These are phyloP conservation scores for Fusarium burgessii DNA, from an alignment of 2,329 filamentous ascomycete genomes.

Conservation along the genomic window DNA sequence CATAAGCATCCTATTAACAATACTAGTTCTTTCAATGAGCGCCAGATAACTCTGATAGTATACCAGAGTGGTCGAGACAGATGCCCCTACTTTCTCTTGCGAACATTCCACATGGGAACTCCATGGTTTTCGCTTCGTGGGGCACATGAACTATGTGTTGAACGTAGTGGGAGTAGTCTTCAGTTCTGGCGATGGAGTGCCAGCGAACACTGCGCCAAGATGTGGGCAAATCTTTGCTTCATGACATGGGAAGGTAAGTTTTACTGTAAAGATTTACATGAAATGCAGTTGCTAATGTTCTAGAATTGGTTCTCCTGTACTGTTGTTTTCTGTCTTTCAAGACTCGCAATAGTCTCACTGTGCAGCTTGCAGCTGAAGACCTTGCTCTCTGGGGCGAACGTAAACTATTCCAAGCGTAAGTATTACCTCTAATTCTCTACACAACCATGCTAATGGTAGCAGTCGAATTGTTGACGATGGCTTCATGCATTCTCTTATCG, in stretches of 20 bases:
- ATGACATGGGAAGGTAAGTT: conserved; percentile 69
- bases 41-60: conserved; percentile 65
- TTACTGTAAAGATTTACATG: neutral
- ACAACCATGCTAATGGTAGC: conserved; percentile 13
- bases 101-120: conserved; percentile 55
- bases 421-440: neutral
- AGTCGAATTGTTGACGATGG: conserved; percentile 69
- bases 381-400: conserved; percentile 62
- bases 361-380: conserved; percentile 60
- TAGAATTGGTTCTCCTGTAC: conserved; percentile 71
- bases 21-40: conserved; percentile 66
- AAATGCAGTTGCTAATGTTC: conserved; percentile 14
- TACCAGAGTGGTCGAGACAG: conserved; percentile 60
- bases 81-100: conserved; percentile 61
- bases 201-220: conserved; percentile 56
- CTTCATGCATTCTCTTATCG: conserved; percentile 64
- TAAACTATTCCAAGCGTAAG: conserved; percentile 68
- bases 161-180: conserved; percentile 61
- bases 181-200: conserved; percentile 65
- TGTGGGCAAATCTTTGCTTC: conserved; percentile 68
- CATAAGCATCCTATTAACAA: conserved; percentile 6
- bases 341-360: conserved; percentile 59
- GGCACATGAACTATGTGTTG: conserved; percentile 66
- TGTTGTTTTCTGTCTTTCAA: conserved; percentile 70
- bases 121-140: conserved; percentile 63